Percentiles rank a stretch among this genome's conserved stretches.
phyloP scores from a whole-genome alignment of 192 early-diverging fungal species.

The Fimicolochytrium jonesii region DNA sequence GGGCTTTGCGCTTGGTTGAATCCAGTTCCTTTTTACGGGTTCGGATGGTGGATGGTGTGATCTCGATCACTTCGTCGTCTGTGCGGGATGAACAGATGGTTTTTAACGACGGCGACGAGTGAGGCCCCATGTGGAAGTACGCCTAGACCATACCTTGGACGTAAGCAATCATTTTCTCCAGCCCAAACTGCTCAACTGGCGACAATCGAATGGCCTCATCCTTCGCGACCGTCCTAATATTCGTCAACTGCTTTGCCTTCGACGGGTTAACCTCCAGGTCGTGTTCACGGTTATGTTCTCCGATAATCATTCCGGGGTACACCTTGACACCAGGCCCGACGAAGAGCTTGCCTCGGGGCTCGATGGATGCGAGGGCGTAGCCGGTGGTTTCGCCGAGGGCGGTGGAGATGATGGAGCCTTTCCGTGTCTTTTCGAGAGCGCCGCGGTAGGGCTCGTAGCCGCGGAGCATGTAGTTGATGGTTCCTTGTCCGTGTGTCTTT shows the following conservation, averaged over 20 bases:
- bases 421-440: slow-evolving; percentile 67
- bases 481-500: slow-evolving; percentile 71
- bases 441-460: slow-evolving; percentile 72
- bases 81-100: too few relatives aligned
- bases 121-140: too few relatives aligned
- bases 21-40: slow-evolving; percentile 75
- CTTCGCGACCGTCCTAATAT: slow-evolving; percentile 73
- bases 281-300: slow-evolving; percentile 70
- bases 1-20: slow-evolving; percentile 55
- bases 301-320: slow-evolving; percentile 85
- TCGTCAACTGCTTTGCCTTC: slow-evolving; percentile 75
- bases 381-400: slow-evolving; percentile 62
- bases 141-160: slow-evolving; percentile 42
- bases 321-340: slow-evolving; percentile 67
- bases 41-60: slow-evolving; percentile 69
- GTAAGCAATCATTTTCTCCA: slow-evolving; percentile 79
- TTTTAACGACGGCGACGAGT: too few relatives aligned
- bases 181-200: slow-evolving; percentile 59
- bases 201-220: slow-evolving; percentile 70
- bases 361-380: slow-evolving; percentile 70
- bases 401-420: slow-evolving; percentile 72
- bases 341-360: slow-evolving; percentile 78
- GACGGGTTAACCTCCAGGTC: slow-evolving; percentile 84
- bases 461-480: slow-evolving; percentile 73
- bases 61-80: slow-evolving; percentile 81